Evolutionary conservation across 106 monocot genomes (phyloP), one percentile per base, ranked within the genome.

Genomic region (Cymbidium sinense): DNA sequence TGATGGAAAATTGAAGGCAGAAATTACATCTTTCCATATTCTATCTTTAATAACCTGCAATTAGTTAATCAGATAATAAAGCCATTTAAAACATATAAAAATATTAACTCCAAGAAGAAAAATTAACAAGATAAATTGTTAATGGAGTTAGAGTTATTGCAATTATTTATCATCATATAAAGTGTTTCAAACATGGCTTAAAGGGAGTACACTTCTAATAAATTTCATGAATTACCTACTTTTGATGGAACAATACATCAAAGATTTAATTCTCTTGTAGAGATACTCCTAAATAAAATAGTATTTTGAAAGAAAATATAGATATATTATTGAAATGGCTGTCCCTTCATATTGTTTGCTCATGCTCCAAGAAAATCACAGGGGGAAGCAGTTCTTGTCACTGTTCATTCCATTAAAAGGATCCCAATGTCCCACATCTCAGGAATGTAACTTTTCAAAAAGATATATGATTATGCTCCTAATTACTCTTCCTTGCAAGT

Each of bases 1-100:
- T 51, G 81, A 69, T 76, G 81, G 75, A 75, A 81, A 81, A 51
- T 65, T 70, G 50, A 81, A 81, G 29, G 70, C 81, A 70, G 41
- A 33, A 70, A 58, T 69, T 23, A 81, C 50, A 11, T 81, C 81
- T 69, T 36, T 75, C 81, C 81, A 81, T 50, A 50, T 69, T 34
- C 76, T 65, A 69, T 76, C 81, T 34, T 62, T 43, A 64, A 74
- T 81, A 65, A 81, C 81, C 81, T 81, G 74, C 17, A 27, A 43
- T 44, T n/a, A n/a, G 25, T 2, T 44, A 44, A 74, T 12, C 0
- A 15, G 28, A 74, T 28, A 20, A 74, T 47, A 74, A 74, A 74
- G 23, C 13, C 28, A 47, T 4, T 44, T 27, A 23, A 44, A 27
- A 8, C 18, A 74, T 74, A 74, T 44, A 12, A 44, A 74, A 74